Evolutionary conservation across 2,329 filamentous ascomycete genomes (phyloP), one percentile per base, ranked within the genome.

Genomic region (Xylariaceae sp.): DNA sequence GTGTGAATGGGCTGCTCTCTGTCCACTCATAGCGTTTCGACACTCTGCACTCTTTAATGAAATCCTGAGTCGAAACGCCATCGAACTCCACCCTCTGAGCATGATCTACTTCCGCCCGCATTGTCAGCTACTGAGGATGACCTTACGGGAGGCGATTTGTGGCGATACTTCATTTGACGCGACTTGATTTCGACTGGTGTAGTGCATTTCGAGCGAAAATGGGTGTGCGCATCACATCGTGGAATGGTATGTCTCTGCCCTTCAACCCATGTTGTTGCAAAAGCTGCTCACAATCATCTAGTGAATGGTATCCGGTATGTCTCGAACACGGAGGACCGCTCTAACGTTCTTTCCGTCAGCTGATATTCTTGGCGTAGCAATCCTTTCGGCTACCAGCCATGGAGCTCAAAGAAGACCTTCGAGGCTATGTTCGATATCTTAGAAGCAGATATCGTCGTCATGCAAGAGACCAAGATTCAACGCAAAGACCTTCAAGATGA

Each of bases 401-500:
- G 87, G 88, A 75, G 83, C 53, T 79, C 83, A 49, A 80, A 80
- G 41, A 77, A 80, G 54, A 83, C 80, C 2, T 90, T 86, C 57
- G 75, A 88, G 85, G 77, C 85, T 54, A 97, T 97, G 93, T 97
- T 98, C 67, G 88, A 95, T 55, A 87, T 86, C 35, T 77, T 98
- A 6, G 87, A 93, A 64, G 83, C 91, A 42, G 93, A 98, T 64
- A 93, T 98, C 53, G 82, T 97, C 16, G 77, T 96, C 47, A 90
- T 97, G 73, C 93, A 98, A 66, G 93, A 97, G 67, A 84, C 89
- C 35, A 98, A 97, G 69, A 96, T 97, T 33, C 93, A 97, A 63
- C 79, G 86, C 46, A 95, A 95, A 63, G 91, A 96, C 56, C 73
- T 98, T 2, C 78, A 76, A 33, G 93, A 97, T 74, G 93, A 97